Evolutionary conservation across 768 basidiomycete genomes (phyloP), one percentile per base, ranked within the genome.

Genomic region (Phanerochaete sordida): DNA sequence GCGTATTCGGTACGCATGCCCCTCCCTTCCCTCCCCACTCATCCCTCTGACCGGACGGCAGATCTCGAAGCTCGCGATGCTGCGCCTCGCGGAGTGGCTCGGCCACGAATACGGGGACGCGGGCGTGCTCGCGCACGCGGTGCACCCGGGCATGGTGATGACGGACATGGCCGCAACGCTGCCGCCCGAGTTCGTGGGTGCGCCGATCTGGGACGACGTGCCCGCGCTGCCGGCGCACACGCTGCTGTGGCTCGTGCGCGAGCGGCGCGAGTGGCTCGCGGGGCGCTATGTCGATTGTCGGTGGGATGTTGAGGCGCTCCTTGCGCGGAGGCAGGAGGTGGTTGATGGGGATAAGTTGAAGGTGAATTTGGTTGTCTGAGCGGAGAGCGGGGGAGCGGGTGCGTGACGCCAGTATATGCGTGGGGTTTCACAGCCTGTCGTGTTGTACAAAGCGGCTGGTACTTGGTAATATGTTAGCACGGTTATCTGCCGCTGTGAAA

Each of bases 101-200:
- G 13, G n/a, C 16, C 47, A 19, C 5, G 60, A 61, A 24, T 52
- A 62, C 23, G 52, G 23, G 4, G 51, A 62, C 19, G 47, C 47
- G 31, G 61, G 50, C 8, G 23, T 58, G 15, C 51, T 58, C 1
- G 57, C 57, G 24, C 49, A 30, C 45, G 23, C 50, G 15, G 33
- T 48, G 2, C 57, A 59, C 35, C 51, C 57, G 3, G 64, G 66
- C 15, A 55, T 57, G 7, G 54, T 66, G 23, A 15, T 52, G 16
- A 65, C 63, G 21, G 66, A 66, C 16, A 49, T 65, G 48, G 23
- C 56, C 13, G 33, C 49, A 4, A 24, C 15, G 11, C 28, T 59
- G 19, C 51, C 26, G 55, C 26, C 46, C 56, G 4, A 28, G 28
- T 57, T 60, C 35, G n/a, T n/a, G n/a, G n/a, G n/a, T n/a, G n/a